A percentile compares a stretch with the other conserved stretches of the same genome.
Evolutionary conservation across 2,329 filamentous ascomycete genomes (phyloP).

Genomic region (Penicillium sumatraense): DNA sequence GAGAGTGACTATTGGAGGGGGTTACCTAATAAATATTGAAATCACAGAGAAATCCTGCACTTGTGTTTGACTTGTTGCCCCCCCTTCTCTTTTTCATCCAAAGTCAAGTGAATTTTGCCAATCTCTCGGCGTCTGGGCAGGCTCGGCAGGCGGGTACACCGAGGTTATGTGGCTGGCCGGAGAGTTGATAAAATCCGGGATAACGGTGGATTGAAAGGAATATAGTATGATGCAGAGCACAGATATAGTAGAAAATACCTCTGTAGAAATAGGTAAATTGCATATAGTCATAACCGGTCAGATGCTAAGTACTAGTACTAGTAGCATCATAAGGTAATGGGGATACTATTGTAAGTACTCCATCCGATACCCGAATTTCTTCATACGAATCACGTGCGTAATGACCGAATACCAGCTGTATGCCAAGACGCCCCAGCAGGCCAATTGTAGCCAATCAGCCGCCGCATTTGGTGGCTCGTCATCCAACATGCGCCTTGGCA

Average conservation of each 20-base stretch:
- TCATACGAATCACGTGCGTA: slow-evolving; percentile 14
- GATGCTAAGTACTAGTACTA: neutral
- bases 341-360: neutral
- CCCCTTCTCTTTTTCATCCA: neutral
- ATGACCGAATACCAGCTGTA: neutral
- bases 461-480: neutral
- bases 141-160: slow-evolving; percentile 9
- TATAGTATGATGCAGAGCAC: too few species aligned
- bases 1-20: too few species aligned
- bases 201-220: neutral
- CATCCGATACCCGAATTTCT: neutral
- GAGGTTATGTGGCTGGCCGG: slow-evolving; percentile 1
- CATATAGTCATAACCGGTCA: too few species aligned
- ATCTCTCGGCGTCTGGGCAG: slow-evolving; percentile 19
- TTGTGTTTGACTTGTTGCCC: neutral
- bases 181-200: neutral
- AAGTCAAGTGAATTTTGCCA: slow-evolving; percentile 7
- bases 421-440: slow-evolving; percentile 23
- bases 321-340: too few species aligned
- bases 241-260: too few species aligned
- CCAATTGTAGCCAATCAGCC: slow-evolving; percentile 19
- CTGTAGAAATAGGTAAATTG: too few species aligned
- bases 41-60: neutral
- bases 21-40: slow-evolving; percentile 2
- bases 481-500: slow-evolving; percentile 22